Evolutionary conservation across 352 stramenopile species (phyloP).

Genomic region (Globisporangium sylvaticum): DNA sequence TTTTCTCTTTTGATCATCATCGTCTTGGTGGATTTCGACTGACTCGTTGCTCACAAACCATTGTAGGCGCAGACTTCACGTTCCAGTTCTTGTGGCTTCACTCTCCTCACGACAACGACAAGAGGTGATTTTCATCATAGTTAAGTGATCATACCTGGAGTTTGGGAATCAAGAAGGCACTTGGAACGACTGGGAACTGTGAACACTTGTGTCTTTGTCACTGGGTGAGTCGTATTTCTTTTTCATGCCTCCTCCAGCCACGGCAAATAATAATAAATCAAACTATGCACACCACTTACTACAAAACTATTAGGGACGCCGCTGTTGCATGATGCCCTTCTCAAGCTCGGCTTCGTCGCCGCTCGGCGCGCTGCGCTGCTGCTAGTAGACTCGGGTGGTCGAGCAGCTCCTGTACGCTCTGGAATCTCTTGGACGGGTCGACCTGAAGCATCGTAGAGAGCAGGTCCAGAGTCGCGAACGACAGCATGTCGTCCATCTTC

Average conservation of each 20-base stretch:
- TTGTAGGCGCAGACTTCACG: slow-evolving; percentile 6
- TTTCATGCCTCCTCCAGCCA: background rate
- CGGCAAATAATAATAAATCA: background rate
- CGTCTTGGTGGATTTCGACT: background rate
- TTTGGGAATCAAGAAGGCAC: background rate
- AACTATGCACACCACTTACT: slow-evolving; percentile 1
- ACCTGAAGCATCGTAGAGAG: slow-evolving; percentile 26
- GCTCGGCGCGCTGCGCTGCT: background rate
- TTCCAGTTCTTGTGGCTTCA: slow-evolving; percentile 9
- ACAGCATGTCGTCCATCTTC: slow-evolving; percentile 20
- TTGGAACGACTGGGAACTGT: background rate
- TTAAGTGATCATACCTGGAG: background rate
- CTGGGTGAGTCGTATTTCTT: background rate
- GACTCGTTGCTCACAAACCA: background rate
- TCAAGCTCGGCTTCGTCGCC: background rate
- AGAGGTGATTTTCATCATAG: too few species aligned
- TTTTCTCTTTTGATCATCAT: background rate
- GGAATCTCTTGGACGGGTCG: slow-evolving; percentile 13
- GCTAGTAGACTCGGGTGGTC: slow-evolving; percentile 13
- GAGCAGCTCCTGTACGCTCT: slow-evolving; percentile 12
- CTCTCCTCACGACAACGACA: background rate
- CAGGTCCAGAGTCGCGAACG: slow-evolving; percentile 16
- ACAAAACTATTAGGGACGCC: background rate
- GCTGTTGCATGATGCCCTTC: background rate
- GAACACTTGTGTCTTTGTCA: background rate